These are phyloP conservation scores for Blastobotrys robertii DNA, from an alignment of 805 yeast species.

Conservation along the genomic window DNA sequence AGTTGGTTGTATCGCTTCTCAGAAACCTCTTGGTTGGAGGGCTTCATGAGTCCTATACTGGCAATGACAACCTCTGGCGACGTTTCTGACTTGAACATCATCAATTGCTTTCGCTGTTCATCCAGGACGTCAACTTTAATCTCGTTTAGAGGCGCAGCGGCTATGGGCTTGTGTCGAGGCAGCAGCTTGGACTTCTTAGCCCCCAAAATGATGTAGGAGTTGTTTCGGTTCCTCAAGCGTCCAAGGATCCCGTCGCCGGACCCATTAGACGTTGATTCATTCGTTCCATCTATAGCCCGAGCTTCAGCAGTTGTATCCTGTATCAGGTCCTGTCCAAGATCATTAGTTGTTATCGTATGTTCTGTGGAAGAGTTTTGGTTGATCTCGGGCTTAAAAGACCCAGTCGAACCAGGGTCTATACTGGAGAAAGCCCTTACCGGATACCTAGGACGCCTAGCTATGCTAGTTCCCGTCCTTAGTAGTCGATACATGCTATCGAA, in stretches of 20 bases:
- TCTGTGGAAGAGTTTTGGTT: neutral
- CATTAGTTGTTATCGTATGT: neutral
- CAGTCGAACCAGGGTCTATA: too few species aligned
- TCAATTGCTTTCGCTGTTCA: constrained; percentile 13
- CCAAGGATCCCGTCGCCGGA: too few species aligned
- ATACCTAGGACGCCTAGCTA: too few species aligned
- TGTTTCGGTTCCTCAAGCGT: neutral
- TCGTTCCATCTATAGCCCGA: neutral
- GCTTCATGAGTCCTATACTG: constrained; percentile 15
- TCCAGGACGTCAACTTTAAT: constrained; percentile 12
- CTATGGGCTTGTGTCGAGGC: constrained; percentile 10
- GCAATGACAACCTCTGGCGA: constrained; percentile 8
- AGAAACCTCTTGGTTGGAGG: constrained; percentile 12
- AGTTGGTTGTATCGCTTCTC: constrained; percentile 18
- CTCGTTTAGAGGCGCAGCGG: neutral
- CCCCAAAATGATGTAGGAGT: constrained; percentile 16
- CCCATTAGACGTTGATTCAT: neutral
- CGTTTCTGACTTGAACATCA: constrained; percentile 10
- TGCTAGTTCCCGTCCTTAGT: too few species aligned
- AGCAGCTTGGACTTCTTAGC: constrained; percentile 14
- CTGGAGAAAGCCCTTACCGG: too few species aligned
- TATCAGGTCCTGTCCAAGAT: neutral
- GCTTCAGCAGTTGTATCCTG: neutral
- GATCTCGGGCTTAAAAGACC: too few species aligned
- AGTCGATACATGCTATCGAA: too few species aligned